A percentile compares a stretch with the other conserved stretches of the same genome.
Evolutionary conservation across 1,284 basidiomycete genomes (phyloP).

Genomic region (Schizophyllum amplum): DNA sequence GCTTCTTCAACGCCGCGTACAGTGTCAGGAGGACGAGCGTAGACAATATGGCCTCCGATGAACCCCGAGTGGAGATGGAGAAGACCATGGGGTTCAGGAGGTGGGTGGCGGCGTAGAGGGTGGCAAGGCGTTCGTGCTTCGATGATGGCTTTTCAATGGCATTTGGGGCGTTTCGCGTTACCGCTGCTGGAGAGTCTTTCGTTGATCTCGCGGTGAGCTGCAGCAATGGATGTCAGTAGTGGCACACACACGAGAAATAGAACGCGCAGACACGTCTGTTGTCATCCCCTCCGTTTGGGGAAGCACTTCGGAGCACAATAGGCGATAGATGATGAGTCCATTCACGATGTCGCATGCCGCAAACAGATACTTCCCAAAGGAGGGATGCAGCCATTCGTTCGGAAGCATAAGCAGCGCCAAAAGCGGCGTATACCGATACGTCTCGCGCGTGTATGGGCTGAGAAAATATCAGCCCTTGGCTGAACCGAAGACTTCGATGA

Average conservation of each 20-base stretch:
- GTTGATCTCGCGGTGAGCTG: neutral
- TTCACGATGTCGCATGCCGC: constrained; percentile 80
- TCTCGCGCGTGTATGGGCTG: constrained; percentile 89
- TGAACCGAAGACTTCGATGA: neutral
- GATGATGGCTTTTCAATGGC: constrained; percentile 6
- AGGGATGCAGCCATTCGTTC: constrained; percentile 69
- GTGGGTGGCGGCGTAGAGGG: constrained; percentile 52
- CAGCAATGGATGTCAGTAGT: neutral
- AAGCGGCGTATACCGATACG: constrained; percentile 95
- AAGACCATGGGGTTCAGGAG: constrained; percentile 93
- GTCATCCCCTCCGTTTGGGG: constrained; percentile 15
- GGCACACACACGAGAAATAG: neutral
- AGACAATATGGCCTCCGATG: constrained; percentile 85
- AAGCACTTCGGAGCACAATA: constrained; percentile 50
- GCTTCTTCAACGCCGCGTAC: constrained; percentile 42
- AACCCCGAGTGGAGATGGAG: constrained; percentile 94
- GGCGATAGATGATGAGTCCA: constrained; percentile 68
- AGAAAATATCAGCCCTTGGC: constrained; percentile 4
- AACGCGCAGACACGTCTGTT: neutral
- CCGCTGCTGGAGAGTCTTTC: neutral
- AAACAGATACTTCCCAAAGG: constrained; percentile 90
- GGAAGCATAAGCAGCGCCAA: constrained; percentile 80
- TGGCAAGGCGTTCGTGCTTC: constrained; percentile 26
- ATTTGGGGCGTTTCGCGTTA: neutral
- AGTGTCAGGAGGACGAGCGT: constrained; percentile 74